phyloP scores from a whole-genome alignment of 495 filamentous ascomycete species.

The Hapsidospora chrysogenum region DNA sequence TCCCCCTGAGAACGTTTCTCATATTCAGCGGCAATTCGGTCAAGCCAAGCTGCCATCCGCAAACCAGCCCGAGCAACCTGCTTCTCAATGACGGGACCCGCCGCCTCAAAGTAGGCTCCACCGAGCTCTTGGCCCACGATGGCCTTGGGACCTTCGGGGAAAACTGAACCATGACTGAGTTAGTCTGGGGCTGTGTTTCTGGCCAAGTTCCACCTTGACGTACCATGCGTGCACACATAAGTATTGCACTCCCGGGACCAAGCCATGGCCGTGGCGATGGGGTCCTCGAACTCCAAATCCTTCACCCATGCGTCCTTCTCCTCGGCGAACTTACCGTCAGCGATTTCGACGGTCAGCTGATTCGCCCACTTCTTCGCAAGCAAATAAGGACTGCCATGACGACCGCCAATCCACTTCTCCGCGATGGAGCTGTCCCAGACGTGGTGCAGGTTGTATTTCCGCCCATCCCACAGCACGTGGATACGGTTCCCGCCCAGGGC shows the following conservation, averaged over 20 bases:
- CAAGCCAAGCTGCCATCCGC: slow-evolving; percentile 44
- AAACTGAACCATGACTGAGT: slow-evolving; percentile 19
- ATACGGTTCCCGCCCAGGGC: slow-evolving; percentile 45
- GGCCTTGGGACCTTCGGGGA: slow-evolving; percentile 34
- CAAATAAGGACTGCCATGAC: slow-evolving; percentile 18
- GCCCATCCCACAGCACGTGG: slow-evolving; percentile 32
- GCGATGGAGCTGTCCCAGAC: slow-evolving; percentile 47
- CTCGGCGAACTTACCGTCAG: slow-evolving; percentile 28
- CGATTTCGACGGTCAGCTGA: slow-evolving; percentile 31
- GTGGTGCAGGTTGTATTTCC: slow-evolving; percentile 36
- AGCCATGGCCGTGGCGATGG: slow-evolving; percentile 29
- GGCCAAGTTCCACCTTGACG: slow-evolving; percentile 6
- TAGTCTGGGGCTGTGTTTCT: neutral
- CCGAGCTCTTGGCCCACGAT: slow-evolving; percentile 41
- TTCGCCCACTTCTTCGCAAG: slow-evolving; percentile 35
- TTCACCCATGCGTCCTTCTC: slow-evolving; percentile 26
- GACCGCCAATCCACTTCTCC: slow-evolving; percentile 39
- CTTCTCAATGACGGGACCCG: slow-evolving; percentile 46
- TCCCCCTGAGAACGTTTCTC: slow-evolving; percentile 3
- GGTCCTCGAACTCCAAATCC: slow-evolving; percentile 30
- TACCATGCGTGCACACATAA: slow-evolving; percentile 39
- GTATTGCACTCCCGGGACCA: slow-evolving; percentile 49
- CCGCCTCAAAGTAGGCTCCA: slow-evolving; percentile 43
- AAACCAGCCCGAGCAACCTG: slow-evolving; percentile 65
- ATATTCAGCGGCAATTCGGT: slow-evolving; percentile 27